Evolutionary conservation across 2,329 filamentous ascomycete species (phyloP).

Genomic region (Chrysoporthe austroafricana): DNA sequence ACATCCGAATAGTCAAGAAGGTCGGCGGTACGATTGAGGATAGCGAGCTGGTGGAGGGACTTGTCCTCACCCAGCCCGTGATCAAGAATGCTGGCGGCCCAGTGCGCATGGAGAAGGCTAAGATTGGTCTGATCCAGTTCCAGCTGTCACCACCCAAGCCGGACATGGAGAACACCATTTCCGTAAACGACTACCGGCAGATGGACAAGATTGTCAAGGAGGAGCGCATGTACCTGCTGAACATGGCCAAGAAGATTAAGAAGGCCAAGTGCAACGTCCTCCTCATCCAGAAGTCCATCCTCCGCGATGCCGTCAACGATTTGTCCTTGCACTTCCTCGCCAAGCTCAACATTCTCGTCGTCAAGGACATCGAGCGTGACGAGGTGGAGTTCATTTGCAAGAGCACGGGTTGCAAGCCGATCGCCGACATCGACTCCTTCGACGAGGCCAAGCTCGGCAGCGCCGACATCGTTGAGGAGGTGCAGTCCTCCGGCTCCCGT

Average conservation of each 20-base stretch:
- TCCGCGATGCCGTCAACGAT: conserved; percentile 97
- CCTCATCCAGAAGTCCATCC: conserved; percentile 97
- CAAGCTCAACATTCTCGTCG: conserved; percentile 90
- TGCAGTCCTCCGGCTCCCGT: conserved; percentile 82
- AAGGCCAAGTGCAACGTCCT: conserved; percentile 99
- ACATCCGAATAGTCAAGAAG: conserved; percentile 97
- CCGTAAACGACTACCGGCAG: conserved; percentile 98
- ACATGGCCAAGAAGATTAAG: conserved; percentile 99
- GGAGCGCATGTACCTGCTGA: conserved; percentile 95
- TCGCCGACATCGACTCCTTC: conserved; percentile 97
- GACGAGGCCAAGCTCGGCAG: conserved; percentile 96
- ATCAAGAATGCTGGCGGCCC: conserved; percentile 94
- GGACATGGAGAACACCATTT: conserved; percentile 99
- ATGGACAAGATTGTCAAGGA: conserved; percentile 99
- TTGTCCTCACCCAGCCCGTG: conserved; percentile 90
- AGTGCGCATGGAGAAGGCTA: conserved; percentile 93
- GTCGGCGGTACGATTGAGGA: conserved; percentile 98
- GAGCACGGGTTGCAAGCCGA: conserved; percentile 97
- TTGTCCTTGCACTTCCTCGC: conserved; percentile 96
- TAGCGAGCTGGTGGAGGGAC: conserved; percentile 92
- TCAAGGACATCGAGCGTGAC: conserved; percentile 98
- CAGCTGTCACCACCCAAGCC: conserved; percentile 98
- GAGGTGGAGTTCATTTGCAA: conserved; percentile 99
- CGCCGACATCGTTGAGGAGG: conserved; percentile 92
- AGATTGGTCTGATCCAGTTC: conserved; percentile 97